Evolutionary conservation across 1,284 basidiomycete species (phyloP).

Genomic region (Ustanciosporium gigantosporum): DNA sequence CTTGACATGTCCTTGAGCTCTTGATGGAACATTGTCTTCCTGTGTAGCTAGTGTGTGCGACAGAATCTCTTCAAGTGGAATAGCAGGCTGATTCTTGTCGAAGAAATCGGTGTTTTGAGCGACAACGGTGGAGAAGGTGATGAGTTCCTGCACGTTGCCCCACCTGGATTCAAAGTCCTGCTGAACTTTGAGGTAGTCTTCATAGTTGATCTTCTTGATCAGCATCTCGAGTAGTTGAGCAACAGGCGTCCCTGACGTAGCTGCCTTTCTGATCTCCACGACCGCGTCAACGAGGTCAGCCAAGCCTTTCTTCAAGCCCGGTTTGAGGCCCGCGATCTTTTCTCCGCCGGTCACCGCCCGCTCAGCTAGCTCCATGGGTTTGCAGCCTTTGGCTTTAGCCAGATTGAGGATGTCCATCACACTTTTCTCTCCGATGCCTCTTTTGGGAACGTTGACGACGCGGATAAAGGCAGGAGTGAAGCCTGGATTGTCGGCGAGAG

Average conservation of each 20-base stretch:
- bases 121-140: slow-evolving; percentile 50
- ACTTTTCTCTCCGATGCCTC: slow-evolving; percentile 82
- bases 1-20: slow-evolving; percentile 1
- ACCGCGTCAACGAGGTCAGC: slow-evolving; percentile 69
- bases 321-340: slow-evolving; percentile 69
- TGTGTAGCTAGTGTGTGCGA: slow-evolving; percentile 25
- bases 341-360: slow-evolving; percentile 35
- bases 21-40: slow-evolving; percentile 2
- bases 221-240: slow-evolving; percentile 71
- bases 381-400: slow-evolving; percentile 67
- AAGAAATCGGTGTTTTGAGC: slow-evolving; percentile 9
- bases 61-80: slow-evolving; percentile 21
- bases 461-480: slow-evolving; percentile 74
- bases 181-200: slow-evolving; percentile 71
- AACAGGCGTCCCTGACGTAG: slow-evolving; percentile 69
- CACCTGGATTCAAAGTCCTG: slow-evolving; percentile 75
- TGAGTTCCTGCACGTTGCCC: slow-evolving; percentile 86
- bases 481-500: slow-evolving; percentile 76
- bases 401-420: slow-evolving; percentile 68
- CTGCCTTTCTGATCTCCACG: slow-evolving; percentile 67
- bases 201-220: slow-evolving; percentile 70
- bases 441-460: slow-evolving; percentile 74
- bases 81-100: slow-evolving; percentile 1
- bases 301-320: slow-evolving; percentile 70
- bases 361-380: slow-evolving; percentile 67